Evolutionary conservation across 805 yeast genomes (phyloP).

Genomic region (Torulaspora gathmanii): DNA sequence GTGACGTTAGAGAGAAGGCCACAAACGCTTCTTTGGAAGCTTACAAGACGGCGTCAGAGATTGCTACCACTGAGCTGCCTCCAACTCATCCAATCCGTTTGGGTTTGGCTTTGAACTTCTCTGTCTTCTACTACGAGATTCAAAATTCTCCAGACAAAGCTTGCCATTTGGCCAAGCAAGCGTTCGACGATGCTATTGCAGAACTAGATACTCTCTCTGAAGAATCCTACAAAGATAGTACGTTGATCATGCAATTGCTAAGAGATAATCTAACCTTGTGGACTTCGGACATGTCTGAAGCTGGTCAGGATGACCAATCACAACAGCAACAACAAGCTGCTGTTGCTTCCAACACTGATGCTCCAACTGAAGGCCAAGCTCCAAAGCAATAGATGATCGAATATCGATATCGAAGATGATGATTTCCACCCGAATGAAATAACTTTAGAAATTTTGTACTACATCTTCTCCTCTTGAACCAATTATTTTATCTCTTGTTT

Average conservation of each 20-base stretch:
- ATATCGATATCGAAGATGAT: neutral
- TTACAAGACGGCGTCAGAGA: slow-evolving; percentile 92
- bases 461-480: slow-evolving; percentile 1
- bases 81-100: slow-evolving; percentile 98
- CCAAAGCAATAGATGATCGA: slow-evolving; percentile 21
- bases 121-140: slow-evolving; percentile 97
- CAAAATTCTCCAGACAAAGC: slow-evolving; percentile 98
- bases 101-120: slow-evolving; percentile 95
- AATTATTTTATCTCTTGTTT: slow-evolving; percentile 6
- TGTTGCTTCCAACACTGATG: slow-evolving; percentile 31
- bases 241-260: slow-evolving; percentile 97
- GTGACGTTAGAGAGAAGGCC: slow-evolving; percentile 87
- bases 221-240: slow-evolving; percentile 97
- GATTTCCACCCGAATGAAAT: neutral
- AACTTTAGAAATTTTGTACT: neutral
- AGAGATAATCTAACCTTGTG: slow-evolving; percentile 98
- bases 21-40: slow-evolving; percentile 91
- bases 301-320: slow-evolving; percentile 55
- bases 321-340: slow-evolving; percentile 30
- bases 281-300: slow-evolving; percentile 91
- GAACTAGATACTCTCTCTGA: slow-evolving; percentile 96
- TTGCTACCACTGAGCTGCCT: slow-evolving; percentile 93
- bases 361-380: slow-evolving; percentile 28
- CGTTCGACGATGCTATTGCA: slow-evolving; percentile 98
- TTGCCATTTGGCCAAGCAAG: slow-evolving; percentile 97